phyloP scores from a whole-genome alignment of 306 rosid species.

The Rosa multiflora region DNA sequence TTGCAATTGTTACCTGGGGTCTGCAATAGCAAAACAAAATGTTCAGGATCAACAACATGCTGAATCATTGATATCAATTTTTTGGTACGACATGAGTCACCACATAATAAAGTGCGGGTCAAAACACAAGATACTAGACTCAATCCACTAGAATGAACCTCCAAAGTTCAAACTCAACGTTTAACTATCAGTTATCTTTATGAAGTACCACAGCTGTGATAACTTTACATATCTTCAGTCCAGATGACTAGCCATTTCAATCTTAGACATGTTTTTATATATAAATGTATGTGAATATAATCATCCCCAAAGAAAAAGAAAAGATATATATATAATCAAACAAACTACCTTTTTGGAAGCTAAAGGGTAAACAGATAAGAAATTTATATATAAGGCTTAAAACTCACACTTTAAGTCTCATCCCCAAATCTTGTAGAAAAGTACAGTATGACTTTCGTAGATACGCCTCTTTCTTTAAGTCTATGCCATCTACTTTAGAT shows the following conservation, averaged over 20 bases:
- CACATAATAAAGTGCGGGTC: not conserved
- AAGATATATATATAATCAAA: not conserved
- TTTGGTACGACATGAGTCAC: not conserved
- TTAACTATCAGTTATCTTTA: not conserved
- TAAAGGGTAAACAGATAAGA: not conserved
- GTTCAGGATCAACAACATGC: conserved; percentile 10
- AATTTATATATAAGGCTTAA: not conserved
- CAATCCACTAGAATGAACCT: not conserved
- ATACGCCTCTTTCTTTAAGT: conserved; percentile 90
- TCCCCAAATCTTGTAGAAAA: conserved; percentile 91
- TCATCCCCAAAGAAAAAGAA: not conserved
- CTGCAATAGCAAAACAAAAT: conserved; percentile 59
- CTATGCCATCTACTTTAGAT: conserved; percentile 82
- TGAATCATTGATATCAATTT: not conserved
- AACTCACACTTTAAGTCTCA: conserved; percentile 96
- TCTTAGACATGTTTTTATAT: not conserved
- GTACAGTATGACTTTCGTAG: conserved; percentile 96
- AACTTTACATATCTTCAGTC: not conserved
- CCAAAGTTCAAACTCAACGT: not conserved
- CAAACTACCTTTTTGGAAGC: not conserved
- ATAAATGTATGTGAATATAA: not conserved
- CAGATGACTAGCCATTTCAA: not conserved
- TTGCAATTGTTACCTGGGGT: conserved; percentile 97
- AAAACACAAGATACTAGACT: not conserved
- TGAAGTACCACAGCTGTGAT: not conserved